These are phyloP conservation scores for Chamaecrista fasciculata DNA, from an alignment of 306 rosid genomes.

Conservation along the genomic window DNA sequence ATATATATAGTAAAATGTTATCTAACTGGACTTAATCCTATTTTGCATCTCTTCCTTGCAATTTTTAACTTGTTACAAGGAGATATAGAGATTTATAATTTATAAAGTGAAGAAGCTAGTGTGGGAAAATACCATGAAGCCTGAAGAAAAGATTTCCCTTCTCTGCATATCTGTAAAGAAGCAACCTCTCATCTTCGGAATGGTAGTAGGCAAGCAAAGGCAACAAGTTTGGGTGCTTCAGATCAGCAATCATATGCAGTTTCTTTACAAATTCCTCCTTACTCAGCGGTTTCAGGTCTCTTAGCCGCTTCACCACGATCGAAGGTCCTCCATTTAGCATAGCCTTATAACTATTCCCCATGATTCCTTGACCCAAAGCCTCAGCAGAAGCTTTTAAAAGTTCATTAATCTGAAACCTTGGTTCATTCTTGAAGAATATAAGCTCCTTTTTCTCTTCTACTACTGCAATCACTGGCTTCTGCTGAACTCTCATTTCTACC, in stretches of 20 bases:
- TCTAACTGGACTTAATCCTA: neutral
- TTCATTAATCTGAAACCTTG: constrained; percentile 55
- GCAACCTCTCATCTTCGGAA: constrained; percentile 60
- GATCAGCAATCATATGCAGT: constrained; percentile 45
- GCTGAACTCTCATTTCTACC: constrained; percentile 28
- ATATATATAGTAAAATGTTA: neutral
- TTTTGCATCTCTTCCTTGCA: neutral
- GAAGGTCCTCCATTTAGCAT: constrained; percentile 47
- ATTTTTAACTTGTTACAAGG: neutral
- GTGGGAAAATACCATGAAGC: constrained; percentile 53
- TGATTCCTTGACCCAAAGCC: constrained; percentile 67
- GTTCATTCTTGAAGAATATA: constrained; percentile 38
- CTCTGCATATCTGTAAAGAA: constrained; percentile 53
- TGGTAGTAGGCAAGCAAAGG: constrained; percentile 65
- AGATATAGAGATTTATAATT: neutral
- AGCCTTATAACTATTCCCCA: constrained; percentile 77
- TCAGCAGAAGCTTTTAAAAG: constrained; percentile 84
- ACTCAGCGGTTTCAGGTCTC: constrained; percentile 65
- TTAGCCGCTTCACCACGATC: constrained; percentile 70
- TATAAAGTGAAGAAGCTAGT: neutral
- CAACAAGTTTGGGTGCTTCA: constrained; percentile 59
- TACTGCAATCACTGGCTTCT: constrained; percentile 26
- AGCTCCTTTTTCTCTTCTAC: constrained; percentile 58
- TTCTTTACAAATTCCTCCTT: constrained; percentile 49
- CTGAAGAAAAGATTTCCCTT: constrained; percentile 64